Evolutionary conservation across 306 rosid genomes (phyloP), one percentile per base, ranked within the genome.

Genomic region (Sechiopsis laciniata): DNA sequence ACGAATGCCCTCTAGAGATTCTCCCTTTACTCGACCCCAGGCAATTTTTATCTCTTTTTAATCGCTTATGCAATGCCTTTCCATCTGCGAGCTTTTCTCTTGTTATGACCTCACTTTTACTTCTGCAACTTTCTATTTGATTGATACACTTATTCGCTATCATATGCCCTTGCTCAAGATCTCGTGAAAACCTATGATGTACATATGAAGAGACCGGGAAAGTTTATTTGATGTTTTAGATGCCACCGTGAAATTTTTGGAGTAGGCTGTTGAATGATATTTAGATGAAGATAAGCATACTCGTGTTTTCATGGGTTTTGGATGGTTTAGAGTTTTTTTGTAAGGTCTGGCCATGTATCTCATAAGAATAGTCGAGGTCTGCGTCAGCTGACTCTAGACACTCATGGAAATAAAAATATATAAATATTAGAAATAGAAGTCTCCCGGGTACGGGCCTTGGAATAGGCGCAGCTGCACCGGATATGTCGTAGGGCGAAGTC

Each of bases 11-110:
- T 6, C 83, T 89, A 0, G 10, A 76, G 76, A 73, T 75, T 52
- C 83, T 89, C 29, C 98, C 99, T 72, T 77, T 58, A 59, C 83
- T 94, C 59, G 81, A 91, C 29, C 81, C 85, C 17, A 83, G 85
- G 89, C 83, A 76, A 26, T 70, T 35, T 26, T 14, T 24, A 13
- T 29, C 17, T 10, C 16, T 0, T 60, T 45, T 35, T 56, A 6
- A 20, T 17, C 46, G 11, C 7, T 54, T 16, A 0, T 53, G 16
- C 3, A 16, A 15, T 16, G 21, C 35, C 12, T 20, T 29, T 11
- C 12, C 2, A 7, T 55, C 2, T 55, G 26, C 5, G 20, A n/a
- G 51, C 14, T n/a, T 32, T 16, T 22, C 3, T 70, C 0, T 12
- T 10, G 8, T 1, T 71, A 8, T 71, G 51, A 13, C n/a, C 22